Conservation (phyloP, 805 yeast genomes). For the Metschnikowia hibisci region DNA sequence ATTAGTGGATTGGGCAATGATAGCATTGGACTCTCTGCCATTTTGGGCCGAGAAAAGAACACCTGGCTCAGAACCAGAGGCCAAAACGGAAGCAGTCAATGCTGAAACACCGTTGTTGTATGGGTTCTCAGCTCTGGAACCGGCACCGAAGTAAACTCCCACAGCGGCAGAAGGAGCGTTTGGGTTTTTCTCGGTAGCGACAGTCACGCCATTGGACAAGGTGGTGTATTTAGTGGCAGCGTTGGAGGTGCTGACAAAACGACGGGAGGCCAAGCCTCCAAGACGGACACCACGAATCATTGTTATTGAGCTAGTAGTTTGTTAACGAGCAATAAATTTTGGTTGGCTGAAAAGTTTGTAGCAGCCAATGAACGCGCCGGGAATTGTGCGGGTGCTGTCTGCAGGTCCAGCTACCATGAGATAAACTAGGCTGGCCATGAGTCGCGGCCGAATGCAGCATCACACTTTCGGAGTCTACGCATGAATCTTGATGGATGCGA, state of each 20-base stretch:
- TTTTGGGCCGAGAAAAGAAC: slow-evolving; percentile 51
- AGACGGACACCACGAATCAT: slow-evolving; percentile 45
- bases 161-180: slow-evolving; percentile 53
- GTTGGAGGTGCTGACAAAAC: slow-evolving; percentile 55
- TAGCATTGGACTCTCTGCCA: slow-evolving; percentile 62
- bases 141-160: slow-evolving; percentile 72
- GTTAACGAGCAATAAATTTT: slow-evolving; percentile 11
- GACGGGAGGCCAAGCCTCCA: slow-evolving; percentile 39
- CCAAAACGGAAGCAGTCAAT: slow-evolving; percentile 51
- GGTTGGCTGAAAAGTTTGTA: slow-evolving; percentile 8
- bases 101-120: slow-evolving; percentile 81
- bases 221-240: slow-evolving; percentile 67
- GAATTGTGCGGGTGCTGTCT: slow-evolving; percentile 13
- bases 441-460: not conserved
- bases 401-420: slow-evolving; percentile 9
- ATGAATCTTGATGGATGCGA: too few relatives aligned
- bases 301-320: slow-evolving; percentile 4
- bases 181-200: slow-evolving; percentile 65
- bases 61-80: slow-evolving; percentile 46
- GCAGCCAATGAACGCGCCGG: slow-evolving; percentile 20
- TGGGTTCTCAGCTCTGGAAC: slow-evolving; percentile 75
- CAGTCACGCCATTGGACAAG: slow-evolving; percentile 67
- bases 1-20: slow-evolving; percentile 51
- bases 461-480: not conserved
- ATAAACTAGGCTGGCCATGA: not conserved